A percentile compares a stretch with the other conserved stretches of the same genome.
Conservation (phyloP, 768 basidiomycete genomes). For the Rickenella mellea region DNA sequence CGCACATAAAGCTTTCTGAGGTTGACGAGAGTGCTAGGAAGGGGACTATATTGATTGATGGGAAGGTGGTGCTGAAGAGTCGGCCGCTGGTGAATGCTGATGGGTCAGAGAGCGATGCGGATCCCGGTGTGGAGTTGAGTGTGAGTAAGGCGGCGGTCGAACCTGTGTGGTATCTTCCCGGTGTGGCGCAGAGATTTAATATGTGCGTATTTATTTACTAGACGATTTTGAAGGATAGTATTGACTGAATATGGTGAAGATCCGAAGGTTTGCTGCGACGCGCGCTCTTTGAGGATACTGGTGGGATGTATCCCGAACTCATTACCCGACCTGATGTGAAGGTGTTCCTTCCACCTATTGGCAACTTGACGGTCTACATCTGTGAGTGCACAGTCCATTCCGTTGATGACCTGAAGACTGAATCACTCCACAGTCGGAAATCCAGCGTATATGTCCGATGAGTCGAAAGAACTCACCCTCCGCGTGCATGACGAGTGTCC, state of each 20-base stretch:
- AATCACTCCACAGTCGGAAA: slow-evolving; percentile 54
- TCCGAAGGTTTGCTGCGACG: slow-evolving; percentile 79
- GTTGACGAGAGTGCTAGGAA: slow-evolving; percentile 71
- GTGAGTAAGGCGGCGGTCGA: slow-evolving; percentile 94
- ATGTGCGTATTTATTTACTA: slow-evolving; percentile 45
- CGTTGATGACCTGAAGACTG: not conserved
- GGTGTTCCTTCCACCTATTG: slow-evolving; percentile 92
- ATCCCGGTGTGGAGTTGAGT: slow-evolving; percentile 78
- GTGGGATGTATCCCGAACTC: slow-evolving; percentile 92
- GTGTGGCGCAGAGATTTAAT: slow-evolving; percentile 87
- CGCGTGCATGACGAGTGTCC: slow-evolving; percentile 92
- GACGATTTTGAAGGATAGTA: not conserved
- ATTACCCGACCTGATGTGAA: slow-evolving; percentile 94
- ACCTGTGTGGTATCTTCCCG: slow-evolving; percentile 93
- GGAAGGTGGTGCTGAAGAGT: slow-evolving; percentile 70
- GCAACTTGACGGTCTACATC: slow-evolving; percentile 85
- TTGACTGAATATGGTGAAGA: slow-evolving; percentile 24
- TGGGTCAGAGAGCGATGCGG: slow-evolving; percentile 42
- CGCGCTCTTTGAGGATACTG: slow-evolving; percentile 93
- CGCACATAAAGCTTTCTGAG: slow-evolving; percentile 92
- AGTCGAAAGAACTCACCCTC: slow-evolving; percentile 71
- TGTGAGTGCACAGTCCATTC: slow-evolving; percentile 33
- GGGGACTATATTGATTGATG: slow-evolving; percentile 71
- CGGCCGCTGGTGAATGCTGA: slow-evolving; percentile 54
- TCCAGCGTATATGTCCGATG: slow-evolving; percentile 67